These are phyloP conservation scores for Pythium biforme DNA, from an alignment of 352 stramenopile species.

Conservation along the genomic window DNA sequence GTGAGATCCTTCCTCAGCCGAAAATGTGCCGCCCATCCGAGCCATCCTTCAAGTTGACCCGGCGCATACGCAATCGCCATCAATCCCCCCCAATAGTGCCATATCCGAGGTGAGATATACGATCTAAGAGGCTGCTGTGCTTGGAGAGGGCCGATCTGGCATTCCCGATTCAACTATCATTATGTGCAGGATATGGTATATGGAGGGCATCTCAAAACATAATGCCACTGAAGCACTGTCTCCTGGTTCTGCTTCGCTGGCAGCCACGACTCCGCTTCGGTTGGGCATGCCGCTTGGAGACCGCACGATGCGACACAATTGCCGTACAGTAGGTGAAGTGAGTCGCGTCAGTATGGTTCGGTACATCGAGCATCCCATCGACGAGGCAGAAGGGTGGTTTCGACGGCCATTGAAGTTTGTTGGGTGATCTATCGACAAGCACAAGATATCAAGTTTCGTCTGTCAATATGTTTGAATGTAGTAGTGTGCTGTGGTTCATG, in stretches of 20 bases:
- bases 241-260: too few species aligned
- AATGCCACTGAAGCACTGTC: neutral
- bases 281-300: neutral
- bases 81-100: neutral
- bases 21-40: neutral
- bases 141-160: too few species aligned
- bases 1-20: neutral
- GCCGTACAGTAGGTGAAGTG: neutral
- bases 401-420: neutral
- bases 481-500: too few species aligned
- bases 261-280: neutral
- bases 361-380: neutral
- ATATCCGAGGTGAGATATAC: neutral
- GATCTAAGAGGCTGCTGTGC: neutral
- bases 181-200: neutral
- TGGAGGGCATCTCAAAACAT: neutral
- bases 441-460: neutral
- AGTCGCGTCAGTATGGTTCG: neutral
- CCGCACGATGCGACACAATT: neutral
- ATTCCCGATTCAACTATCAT: too few species aligned
- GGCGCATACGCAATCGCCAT: neutral
- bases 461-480: too few species aligned
- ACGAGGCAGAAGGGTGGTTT: neutral
- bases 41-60: neutral
- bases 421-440: neutral